phyloP scores from a whole-genome alignment of 768 basidiomycete genomes.

The Porpolomopsis calyptriformis region DNA sequence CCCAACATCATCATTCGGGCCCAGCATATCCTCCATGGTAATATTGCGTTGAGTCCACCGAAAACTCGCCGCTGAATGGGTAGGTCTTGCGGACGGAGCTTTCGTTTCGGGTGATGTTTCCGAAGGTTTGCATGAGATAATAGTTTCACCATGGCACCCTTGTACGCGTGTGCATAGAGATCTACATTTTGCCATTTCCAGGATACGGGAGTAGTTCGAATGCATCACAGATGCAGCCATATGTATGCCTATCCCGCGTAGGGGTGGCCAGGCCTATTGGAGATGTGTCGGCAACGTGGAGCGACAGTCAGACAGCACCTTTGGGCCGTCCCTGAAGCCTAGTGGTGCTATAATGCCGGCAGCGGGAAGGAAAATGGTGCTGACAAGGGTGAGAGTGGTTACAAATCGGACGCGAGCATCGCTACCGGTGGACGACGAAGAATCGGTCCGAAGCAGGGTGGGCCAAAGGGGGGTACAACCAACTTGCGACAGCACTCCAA shows the following conservation, averaged over 20 bases:
- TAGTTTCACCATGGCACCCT: not conserved
- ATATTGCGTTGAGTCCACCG: too few relatives aligned
- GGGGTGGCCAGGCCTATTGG: not conserved
- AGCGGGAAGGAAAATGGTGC: not conserved
- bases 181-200: not conserved
- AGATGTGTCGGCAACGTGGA: not conserved
- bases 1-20: not conserved
- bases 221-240: not conserved
- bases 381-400: not conserved
- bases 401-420: not conserved
- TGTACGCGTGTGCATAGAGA: not conserved
- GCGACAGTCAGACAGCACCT: not conserved
- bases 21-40: not conserved
- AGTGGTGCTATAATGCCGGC: not conserved
- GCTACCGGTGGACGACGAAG: not conserved
- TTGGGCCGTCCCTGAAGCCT: not conserved
- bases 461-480: not conserved
- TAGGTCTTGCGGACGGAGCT: not conserved
- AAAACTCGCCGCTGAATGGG: too few relatives aligned
- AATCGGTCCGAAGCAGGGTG: not conserved
- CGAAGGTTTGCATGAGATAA: not conserved
- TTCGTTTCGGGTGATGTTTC: not conserved
- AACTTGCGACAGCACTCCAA: not conserved
- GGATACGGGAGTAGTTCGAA: not conserved
- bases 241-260: not conserved